A percentile compares a stretch with the other conserved stretches of the same genome.
Conservation (phyloP, 352 stramenopile species). For the Pythium angustatum region DNA sequence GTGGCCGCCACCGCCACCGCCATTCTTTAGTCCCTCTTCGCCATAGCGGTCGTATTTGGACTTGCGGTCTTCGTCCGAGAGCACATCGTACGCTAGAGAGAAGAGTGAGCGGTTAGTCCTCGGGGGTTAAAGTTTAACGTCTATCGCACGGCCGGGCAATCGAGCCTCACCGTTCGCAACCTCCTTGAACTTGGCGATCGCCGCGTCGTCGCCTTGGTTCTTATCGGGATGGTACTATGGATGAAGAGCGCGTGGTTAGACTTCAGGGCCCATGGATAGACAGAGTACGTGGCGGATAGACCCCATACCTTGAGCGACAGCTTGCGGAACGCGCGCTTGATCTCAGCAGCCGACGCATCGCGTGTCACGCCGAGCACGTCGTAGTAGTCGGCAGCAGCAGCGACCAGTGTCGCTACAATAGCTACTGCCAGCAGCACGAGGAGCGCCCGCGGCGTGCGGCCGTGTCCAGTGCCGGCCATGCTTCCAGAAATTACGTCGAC, state of each 20-base stretch:
- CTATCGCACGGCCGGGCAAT: no score
- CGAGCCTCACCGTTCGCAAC: constrained; percentile 71
- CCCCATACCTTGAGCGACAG: constrained; percentile 79
- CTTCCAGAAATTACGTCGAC: no score
- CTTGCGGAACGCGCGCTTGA: constrained; percentile 87
- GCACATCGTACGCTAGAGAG: constrained; percentile 85
- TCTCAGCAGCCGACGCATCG: constrained; percentile 66
- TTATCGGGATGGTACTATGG: constrained; percentile 90
- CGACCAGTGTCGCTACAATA: constrained; percentile 19
- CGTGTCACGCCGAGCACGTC: constrained; percentile 65
- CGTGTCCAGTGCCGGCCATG: not conserved
- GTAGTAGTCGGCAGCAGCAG: constrained; percentile 66
- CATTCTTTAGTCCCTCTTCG: constrained; percentile 80
- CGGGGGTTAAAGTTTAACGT: no score
- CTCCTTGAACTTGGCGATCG: constrained; percentile 87
- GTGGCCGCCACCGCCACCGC: constrained; percentile 51
- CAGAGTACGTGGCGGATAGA: no score
- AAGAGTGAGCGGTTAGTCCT: no score
- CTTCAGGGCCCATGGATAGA: no score
- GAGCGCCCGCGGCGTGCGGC: constrained; percentile 4
- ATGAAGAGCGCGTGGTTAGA: no score
- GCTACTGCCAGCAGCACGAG: constrained; percentile 32
- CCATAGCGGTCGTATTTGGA: constrained; percentile 91
- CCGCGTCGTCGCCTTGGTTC: constrained; percentile 84
- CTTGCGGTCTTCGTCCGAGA: constrained; percentile 90